Percentiles rank a stretch among this genome's conserved stretches.
Evolutionary conservation across 2,329 filamentous ascomycete genomes (phyloP).

Genomic region (Talaromyces sp.): DNA sequence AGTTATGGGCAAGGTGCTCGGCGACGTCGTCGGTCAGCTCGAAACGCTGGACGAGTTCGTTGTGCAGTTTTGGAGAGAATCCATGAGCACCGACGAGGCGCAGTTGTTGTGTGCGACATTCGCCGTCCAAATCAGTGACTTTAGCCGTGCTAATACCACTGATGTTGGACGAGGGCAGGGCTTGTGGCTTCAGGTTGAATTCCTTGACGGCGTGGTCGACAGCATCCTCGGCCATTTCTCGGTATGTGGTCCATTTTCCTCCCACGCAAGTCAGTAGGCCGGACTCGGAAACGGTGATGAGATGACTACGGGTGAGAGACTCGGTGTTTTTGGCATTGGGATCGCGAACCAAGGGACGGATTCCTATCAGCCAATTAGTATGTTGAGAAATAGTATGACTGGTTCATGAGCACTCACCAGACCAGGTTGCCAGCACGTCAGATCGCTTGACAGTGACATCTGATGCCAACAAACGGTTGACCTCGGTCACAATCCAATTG

Average conservation of each 20-base stretch:
- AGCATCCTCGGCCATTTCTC: constrained; percentile 86
- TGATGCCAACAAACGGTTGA: constrained; percentile 73
- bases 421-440: constrained; percentile 84
- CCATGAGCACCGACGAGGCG: constrained; percentile 79
- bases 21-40: constrained; percentile 88
- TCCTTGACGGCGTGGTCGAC: constrained; percentile 72
- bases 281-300: constrained; percentile 71
- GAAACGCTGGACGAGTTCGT: constrained; percentile 90
- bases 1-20: constrained; percentile 78
- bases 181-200: constrained; percentile 59
- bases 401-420: constrained; percentile 46
- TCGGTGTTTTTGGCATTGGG: constrained; percentile 81
- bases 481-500: constrained; percentile 80
- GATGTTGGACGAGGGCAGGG: constrained; percentile 58
- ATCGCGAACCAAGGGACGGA: constrained; percentile 79
- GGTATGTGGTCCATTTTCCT: constrained; percentile 90
- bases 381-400: neutral
- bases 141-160: constrained; percentile 69
- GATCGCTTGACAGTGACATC: constrained; percentile 79
- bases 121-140: constrained; percentile 60
- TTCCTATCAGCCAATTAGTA: constrained; percentile 29
- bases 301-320: constrained; percentile 82
- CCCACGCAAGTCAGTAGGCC: constrained; percentile 80
- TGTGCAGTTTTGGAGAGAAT: constrained; percentile 85
- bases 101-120: constrained; percentile 77